Conservation (phyloP, 371 early-diverging fungal genomes). For the Circinella minor region DNA sequence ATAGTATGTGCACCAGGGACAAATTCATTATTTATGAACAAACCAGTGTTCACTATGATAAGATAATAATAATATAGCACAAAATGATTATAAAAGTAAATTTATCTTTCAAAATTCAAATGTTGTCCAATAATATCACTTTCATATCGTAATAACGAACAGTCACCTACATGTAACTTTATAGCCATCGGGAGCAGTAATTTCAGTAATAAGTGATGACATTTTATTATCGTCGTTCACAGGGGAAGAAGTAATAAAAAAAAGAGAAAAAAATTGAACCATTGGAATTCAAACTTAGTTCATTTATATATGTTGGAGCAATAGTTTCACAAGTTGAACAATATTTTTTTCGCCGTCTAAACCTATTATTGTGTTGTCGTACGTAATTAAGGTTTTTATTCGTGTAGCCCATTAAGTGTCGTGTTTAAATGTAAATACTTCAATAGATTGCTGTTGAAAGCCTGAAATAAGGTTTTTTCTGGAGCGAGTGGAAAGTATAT, state of each 20-base stretch:
- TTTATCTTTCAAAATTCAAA: neutral
- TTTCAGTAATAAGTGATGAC: conserved; percentile 28
- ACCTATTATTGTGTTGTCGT: no score
- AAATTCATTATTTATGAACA: conserved; percentile 62
- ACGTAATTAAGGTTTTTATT: no score
- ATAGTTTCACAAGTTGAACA: no score
- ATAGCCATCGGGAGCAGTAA: conserved; percentile 40
- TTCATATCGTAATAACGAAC: neutral
- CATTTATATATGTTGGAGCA: no score
- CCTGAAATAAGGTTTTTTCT: no score
- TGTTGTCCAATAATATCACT: neutral
- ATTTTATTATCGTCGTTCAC: neutral
- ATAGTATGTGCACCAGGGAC: conserved; percentile 47
- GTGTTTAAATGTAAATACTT: no score
- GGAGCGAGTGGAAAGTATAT: no score
- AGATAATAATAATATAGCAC: no score
- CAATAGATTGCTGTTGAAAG: no score
- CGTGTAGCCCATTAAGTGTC: no score
- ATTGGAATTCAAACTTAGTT: no score
- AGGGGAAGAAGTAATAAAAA: neutral
- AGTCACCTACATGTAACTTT: conserved; percentile 39
- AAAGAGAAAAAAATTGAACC: neutral
- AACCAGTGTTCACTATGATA: conserved; percentile 50
- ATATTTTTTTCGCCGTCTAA: no score
- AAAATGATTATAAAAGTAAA: neutral